Base-by-base conservation (phyloP, 257 asterid species). In the Plantago major region DNA sequence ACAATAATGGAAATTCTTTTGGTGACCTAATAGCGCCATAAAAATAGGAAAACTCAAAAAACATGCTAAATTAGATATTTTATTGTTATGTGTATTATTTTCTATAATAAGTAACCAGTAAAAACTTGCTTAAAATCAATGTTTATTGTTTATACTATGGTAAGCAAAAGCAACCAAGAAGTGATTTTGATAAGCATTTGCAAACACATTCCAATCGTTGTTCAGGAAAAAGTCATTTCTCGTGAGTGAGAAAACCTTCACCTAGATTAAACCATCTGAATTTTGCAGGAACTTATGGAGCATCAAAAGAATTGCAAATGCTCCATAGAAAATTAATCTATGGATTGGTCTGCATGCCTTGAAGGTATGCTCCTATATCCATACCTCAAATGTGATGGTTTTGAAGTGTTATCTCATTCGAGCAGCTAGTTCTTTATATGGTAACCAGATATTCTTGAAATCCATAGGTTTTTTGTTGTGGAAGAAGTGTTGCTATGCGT, bases 301-400 rank as follows among this genome's bases (percentile, higher is more conserved):
- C 83, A 83, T 72, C 95, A 90, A 73, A 85, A 79, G 90, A 83
- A 86, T 59, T 90, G 97, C 78, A 85, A 71, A 49, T 87, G 97
- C 82, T 77, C 67, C 3, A 72, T 50, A 51, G 65, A 82, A 28
- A 76, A 76, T 63, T 86, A 78, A 78, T 61, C 74, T 58, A 58
- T 52, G 51, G 71, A 67, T 58, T 60, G 38, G 50, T 22, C 15
- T 55, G 60, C 26, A 26, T 62, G 38, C 58, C 58, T 38, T 60
- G 46, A 62, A 40, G 77, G 55, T 64, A 66, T 42, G 18, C 17
- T 43, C 80, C 56, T 58, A 44, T 68, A 74, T 53, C 40, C 67
- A 60, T 53, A 55, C 57, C 0, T 48, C 14, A n/a, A 19, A 28
- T 53, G 58, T 53, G 40, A 52, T 37, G n/a, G 8, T 13, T 52